A percentile compares a stretch with the other conserved stretches of the same genome.
Evolutionary conservation across 2,329 filamentous ascomycete genomes (phyloP).

Genomic region (Colletotrichum filicis): DNA sequence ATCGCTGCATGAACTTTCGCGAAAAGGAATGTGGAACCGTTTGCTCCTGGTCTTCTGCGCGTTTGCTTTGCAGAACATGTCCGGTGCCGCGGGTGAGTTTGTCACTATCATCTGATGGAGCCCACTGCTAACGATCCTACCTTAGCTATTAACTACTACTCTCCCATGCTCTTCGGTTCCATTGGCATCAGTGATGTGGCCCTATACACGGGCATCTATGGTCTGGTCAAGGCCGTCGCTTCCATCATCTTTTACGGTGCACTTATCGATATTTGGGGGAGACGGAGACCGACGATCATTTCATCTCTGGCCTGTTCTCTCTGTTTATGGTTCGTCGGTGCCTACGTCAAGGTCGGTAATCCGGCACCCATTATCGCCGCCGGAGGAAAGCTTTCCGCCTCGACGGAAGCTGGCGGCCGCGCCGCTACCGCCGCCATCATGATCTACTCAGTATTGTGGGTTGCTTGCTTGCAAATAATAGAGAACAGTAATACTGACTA

Average conservation of each 20-base stretch:
- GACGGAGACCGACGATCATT: slow-evolving; percentile 55
- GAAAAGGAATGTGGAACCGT: slow-evolving; percentile 54
- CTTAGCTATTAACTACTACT: slow-evolving; percentile 56
- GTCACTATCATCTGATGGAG: neutral
- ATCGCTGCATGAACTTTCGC: slow-evolving; percentile 46
- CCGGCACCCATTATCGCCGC: slow-evolving; percentile 56
- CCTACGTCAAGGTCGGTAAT: slow-evolving; percentile 63
- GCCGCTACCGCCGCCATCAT: slow-evolving; percentile 66
- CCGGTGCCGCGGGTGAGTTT: slow-evolving; percentile 49
- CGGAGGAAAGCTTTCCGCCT: slow-evolving; percentile 53
- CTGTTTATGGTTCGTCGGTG: slow-evolving; percentile 63
- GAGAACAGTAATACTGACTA: neutral
- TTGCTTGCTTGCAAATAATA: neutral
- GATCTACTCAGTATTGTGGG: slow-evolving; percentile 64
- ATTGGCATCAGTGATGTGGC: slow-evolving; percentile 57
- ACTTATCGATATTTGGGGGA: slow-evolving; percentile 53
- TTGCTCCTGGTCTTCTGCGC: slow-evolving; percentile 49
- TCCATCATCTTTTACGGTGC: slow-evolving; percentile 54
- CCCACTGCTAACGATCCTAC: slow-evolving; percentile 35
- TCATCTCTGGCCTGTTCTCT: slow-evolving; percentile 59
- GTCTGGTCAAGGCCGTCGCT: slow-evolving; percentile 54
- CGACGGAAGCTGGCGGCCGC: slow-evolving; percentile 57
- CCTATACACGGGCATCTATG: slow-evolving; percentile 63
- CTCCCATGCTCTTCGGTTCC: slow-evolving; percentile 52
- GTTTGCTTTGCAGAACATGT: slow-evolving; percentile 53